Evolutionary conservation across 2,329 filamentous ascomycete genomes (phyloP).

Genomic region (Fulvia fulva): DNA sequence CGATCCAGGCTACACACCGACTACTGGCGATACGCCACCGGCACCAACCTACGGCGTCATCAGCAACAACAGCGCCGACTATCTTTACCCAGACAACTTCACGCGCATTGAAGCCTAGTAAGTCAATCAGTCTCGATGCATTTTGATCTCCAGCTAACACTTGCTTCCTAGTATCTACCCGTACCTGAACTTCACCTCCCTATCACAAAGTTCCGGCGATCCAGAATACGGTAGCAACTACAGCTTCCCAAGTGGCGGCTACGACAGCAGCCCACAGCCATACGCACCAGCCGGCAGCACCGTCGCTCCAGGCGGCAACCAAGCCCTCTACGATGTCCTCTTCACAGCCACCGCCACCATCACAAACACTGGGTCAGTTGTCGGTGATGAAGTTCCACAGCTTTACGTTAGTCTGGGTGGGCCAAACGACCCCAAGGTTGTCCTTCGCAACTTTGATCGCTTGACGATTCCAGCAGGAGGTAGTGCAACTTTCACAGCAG

Average conservation of each 20-base stretch:
- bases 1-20: slow-evolving; percentile 55
- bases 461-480: slow-evolving; percentile 67
- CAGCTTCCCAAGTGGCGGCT: slow-evolving; percentile 54
- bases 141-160: background rate
- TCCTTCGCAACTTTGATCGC: slow-evolving; percentile 77
- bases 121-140: background rate
- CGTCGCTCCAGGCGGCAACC: slow-evolving; percentile 60
- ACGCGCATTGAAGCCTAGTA: slow-evolving; percentile 48
- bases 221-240: slow-evolving; percentile 60
- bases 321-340: slow-evolving; percentile 62
- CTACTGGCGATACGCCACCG: slow-evolving; percentile 57
- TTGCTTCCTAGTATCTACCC: slow-evolving; percentile 56
- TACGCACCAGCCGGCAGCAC: slow-evolving; percentile 54
- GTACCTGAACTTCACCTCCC: slow-evolving; percentile 62
- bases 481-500: slow-evolving; percentile 61
- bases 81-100: slow-evolving; percentile 62
- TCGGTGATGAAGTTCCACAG: slow-evolving; percentile 70
- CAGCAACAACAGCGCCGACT: slow-evolving; percentile 60
- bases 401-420: slow-evolving; percentile 77
- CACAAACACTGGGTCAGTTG: slow-evolving; percentile 64
- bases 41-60: slow-evolving; percentile 64
- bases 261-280: slow-evolving; percentile 57
- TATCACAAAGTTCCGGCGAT: slow-evolving; percentile 55
- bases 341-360: slow-evolving; percentile 66
- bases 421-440: slow-evolving; percentile 60